These are phyloP conservation scores for Sistotremastrum niveocremeum DNA, from an alignment of 768 basidiomycete genomes.

Conservation along the genomic window DNA sequence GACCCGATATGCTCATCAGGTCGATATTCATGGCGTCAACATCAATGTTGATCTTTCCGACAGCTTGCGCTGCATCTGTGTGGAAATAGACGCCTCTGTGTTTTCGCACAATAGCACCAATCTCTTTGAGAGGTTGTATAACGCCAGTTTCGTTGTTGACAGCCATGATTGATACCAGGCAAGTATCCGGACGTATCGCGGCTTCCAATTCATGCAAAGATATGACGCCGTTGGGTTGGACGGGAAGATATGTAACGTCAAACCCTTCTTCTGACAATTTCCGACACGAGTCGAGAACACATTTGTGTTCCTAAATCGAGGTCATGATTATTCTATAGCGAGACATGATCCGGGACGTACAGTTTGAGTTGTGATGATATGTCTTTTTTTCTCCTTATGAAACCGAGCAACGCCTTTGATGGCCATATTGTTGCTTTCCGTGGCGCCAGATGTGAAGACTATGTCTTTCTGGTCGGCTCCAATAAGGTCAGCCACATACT, in stretches of 20 bases:
- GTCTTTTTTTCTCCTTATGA: slow-evolving; percentile 83
- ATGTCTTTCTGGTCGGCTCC: slow-evolving; percentile 94
- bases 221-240: slow-evolving; percentile 73
- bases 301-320: slow-evolving; percentile 79
- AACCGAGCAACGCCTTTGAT: slow-evolving; percentile 96
- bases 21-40: slow-evolving; percentile 95
- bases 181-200: slow-evolving; percentile 85
- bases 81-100: slow-evolving; percentile 90
- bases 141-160: slow-evolving; percentile 99
- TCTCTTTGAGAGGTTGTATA: slow-evolving; percentile 93
- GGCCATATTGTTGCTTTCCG: slow-evolving; percentile 94
- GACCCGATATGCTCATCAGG: slow-evolving; percentile 90
- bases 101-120: slow-evolving; percentile 73
- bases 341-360: slow-evolving; percentile 28
- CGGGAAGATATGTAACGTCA: slow-evolving; percentile 95
- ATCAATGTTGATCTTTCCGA: slow-evolving; percentile 81
- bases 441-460: slow-evolving; percentile 95
- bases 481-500: slow-evolving; percentile 87
- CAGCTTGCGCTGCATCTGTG: slow-evolving; percentile 94
- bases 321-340: background rate
- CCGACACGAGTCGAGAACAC: slow-evolving; percentile 94
- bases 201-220: slow-evolving; percentile 66
- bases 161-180: slow-evolving; percentile 93
- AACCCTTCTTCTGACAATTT: slow-evolving; percentile 94
- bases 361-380: slow-evolving; percentile 91